Percentiles rank a stretch among this genome's conserved stretches.
Conservation (phyloP, 306 rosid species). For the Adenanthera pavonina region DNA sequence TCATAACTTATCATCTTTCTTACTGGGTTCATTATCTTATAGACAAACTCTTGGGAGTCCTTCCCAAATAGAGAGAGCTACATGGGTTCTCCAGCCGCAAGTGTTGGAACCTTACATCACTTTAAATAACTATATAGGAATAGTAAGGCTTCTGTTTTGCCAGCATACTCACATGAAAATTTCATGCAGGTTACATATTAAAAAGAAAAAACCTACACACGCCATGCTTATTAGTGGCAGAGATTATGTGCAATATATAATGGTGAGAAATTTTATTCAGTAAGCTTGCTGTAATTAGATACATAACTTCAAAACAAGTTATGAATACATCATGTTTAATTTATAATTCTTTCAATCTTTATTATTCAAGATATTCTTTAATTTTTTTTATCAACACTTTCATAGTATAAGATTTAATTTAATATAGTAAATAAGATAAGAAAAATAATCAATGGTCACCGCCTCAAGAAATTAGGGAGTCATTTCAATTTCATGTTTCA, state of each 20-base stretch:
- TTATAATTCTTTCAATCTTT: background rate
- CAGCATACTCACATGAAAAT: slow-evolving; percentile 22
- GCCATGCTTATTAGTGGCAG: slow-evolving; percentile 10
- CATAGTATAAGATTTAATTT: slow-evolving; percentile 14
- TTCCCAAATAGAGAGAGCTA: slow-evolving; percentile 19
- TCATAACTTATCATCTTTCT: slow-evolving; percentile 13
- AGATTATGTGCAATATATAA: slow-evolving; percentile 6
- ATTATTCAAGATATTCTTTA: background rate
- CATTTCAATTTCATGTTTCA: slow-evolving; percentile 29
- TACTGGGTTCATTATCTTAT: slow-evolving; percentile 5
- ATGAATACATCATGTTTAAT: background rate
- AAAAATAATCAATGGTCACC: slow-evolving; percentile 22
- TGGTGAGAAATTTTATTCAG: slow-evolving; percentile 6
- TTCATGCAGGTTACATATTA: slow-evolving; percentile 25
- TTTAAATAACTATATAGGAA: background rate
- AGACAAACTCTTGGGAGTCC: slow-evolving; percentile 6
- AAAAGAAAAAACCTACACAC: background rate
- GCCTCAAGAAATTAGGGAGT: slow-evolving; percentile 12
- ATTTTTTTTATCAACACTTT: slow-evolving; percentile 15
- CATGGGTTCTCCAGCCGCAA: background rate
- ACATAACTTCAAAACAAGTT: slow-evolving; percentile 4
- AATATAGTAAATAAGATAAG: background rate
- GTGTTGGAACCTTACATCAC: background rate
- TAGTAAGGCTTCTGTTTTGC: slow-evolving; percentile 14
- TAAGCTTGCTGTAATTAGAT: slow-evolving; percentile 20